Conservation (phyloP, 1,284 basidiomycete genomes). For the Rhodotorula sp. region DNA sequence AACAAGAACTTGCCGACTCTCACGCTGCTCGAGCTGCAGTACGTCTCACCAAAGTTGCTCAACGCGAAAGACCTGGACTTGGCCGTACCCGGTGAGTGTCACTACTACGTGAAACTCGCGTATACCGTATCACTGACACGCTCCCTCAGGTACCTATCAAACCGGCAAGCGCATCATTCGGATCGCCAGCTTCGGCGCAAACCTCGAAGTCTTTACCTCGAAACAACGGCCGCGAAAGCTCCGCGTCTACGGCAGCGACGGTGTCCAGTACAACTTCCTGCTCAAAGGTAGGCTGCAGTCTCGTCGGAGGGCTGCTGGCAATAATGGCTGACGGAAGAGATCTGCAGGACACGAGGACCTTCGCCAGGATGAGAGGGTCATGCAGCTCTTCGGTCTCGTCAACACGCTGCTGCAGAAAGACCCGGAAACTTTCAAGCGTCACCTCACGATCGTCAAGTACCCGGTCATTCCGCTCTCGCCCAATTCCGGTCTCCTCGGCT, state of each 20-base stretch:
- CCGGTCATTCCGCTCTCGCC: slow-evolving; percentile 94
- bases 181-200: slow-evolving; percentile 80
- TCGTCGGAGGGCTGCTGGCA: not conserved
- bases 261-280: slow-evolving; percentile 86
- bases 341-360: slow-evolving; percentile 89
- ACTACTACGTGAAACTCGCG: too few relatives aligned
- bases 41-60: slow-evolving; percentile 89
- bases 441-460: slow-evolving; percentile 89
- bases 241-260: slow-evolving; percentile 85
- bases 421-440: slow-evolving; percentile 91
- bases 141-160: slow-evolving; percentile 67
- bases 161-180: slow-evolving; percentile 81
- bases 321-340: not conserved
- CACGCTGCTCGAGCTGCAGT: slow-evolving; percentile 91
- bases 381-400: slow-evolving; percentile 97
- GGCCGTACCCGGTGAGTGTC: slow-evolving; percentile 76
- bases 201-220: slow-evolving; percentile 90
- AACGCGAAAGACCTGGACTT: slow-evolving; percentile 86
- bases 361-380: slow-evolving; percentile 97
- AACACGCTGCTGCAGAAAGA: slow-evolving; percentile 93
- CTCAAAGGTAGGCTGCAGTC: slow-evolving; percentile 69
- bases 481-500: slow-evolving; percentile 90
- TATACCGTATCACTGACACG: not conserved
- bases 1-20: slow-evolving; percentile 89
- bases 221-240: slow-evolving; percentile 94